Evolutionary conservation across 106 monocot genomes (phyloP).

Genomic region (Dioscorea alata): DNA sequence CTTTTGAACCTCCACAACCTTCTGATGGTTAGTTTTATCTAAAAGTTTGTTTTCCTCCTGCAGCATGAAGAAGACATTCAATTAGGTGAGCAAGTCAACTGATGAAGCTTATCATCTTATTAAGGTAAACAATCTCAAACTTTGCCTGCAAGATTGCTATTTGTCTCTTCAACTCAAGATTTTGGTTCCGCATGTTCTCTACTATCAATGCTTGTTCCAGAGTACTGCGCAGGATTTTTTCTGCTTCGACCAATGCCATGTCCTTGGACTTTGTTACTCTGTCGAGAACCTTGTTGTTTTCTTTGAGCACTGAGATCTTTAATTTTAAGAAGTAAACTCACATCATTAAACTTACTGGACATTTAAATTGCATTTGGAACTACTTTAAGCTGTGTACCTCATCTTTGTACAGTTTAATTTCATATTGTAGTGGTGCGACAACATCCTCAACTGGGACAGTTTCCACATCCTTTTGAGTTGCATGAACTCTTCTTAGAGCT

Average conservation of each 20-base stretch:
- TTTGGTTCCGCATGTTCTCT: conserved; percentile 38
- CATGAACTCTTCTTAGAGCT: conserved; percentile 55
- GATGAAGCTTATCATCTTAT: too few relatives aligned
- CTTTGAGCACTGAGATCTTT: conserved; percentile 30
- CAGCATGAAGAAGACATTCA: background rate
- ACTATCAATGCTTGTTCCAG: conserved; percentile 29
- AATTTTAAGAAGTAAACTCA: background rate
- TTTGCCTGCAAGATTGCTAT: conserved; percentile 37
- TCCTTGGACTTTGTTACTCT: conserved; percentile 43
- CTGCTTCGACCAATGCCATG: conserved; percentile 26
- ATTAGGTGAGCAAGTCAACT: too few relatives aligned
- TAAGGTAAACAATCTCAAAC: background rate
- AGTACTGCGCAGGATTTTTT: conserved; percentile 23
- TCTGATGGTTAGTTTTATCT: conserved; percentile 52
- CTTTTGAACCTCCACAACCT: conserved; percentile 53
- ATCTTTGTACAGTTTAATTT: conserved; percentile 25
- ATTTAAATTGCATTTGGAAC: background rate
- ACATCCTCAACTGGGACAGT: conserved; percentile 22
- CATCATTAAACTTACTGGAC: background rate
- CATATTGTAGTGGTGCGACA: conserved; percentile 37
- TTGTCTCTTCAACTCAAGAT: conserved; percentile 31
- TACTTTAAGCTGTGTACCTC: conserved; percentile 15
- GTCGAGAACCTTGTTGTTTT: conserved; percentile 28
- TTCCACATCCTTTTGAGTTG: conserved; percentile 38
- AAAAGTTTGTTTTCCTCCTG: conserved; percentile 68